phyloP scores from a whole-genome alignment of 2,329 filamentous ascomycete species.

The Phialophora tarda region DNA sequence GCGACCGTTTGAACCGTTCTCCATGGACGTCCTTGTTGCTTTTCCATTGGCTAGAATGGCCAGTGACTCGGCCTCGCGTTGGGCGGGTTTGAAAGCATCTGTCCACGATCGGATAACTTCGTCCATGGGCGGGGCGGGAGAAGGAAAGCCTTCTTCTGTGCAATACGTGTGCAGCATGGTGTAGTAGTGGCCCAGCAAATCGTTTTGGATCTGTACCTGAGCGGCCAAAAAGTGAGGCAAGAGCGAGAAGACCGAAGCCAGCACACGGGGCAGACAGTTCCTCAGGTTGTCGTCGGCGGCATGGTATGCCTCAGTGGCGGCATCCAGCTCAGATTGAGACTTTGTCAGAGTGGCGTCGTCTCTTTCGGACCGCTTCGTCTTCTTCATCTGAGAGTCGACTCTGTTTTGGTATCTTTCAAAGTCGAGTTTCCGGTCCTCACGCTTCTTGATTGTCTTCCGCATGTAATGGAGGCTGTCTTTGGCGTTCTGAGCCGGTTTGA shows the following conservation, averaged over 20 bases:
- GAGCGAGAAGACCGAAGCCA: constrained; percentile 73
- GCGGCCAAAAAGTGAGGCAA: constrained; percentile 72
- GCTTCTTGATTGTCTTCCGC: constrained; percentile 82
- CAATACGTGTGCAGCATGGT: constrained; percentile 77
- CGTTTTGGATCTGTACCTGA: constrained; percentile 78
- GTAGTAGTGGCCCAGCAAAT: constrained; percentile 77
- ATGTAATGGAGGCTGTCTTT: constrained; percentile 72
- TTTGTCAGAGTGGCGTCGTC: constrained; percentile 75
- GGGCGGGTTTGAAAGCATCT: constrained; percentile 65
- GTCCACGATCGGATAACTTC: constrained; percentile 73
- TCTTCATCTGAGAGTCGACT: constrained; percentile 71
- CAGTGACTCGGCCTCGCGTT: constrained; percentile 70
- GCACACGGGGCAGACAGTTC: constrained; percentile 71
- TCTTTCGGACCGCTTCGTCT: constrained; percentile 71
- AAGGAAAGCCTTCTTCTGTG: constrained; percentile 70
- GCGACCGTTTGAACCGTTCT: constrained; percentile 47
- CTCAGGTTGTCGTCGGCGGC: constrained; percentile 76
- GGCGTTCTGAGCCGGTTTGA: constrained; percentile 71
- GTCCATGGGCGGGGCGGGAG: constrained; percentile 73
- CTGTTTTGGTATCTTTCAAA: constrained; percentile 78
- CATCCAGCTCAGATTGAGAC: constrained; percentile 71
- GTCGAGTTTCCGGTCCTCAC: constrained; percentile 81
- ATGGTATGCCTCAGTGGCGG: constrained; percentile 72
- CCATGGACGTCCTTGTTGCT: constrained; percentile 64
- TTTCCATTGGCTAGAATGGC: constrained; percentile 70